A percentile compares a stretch with the other conserved stretches of the same genome.
Conservation (phyloP, 805 yeast species). For the Wickerhamiella domercqiae region DNA sequence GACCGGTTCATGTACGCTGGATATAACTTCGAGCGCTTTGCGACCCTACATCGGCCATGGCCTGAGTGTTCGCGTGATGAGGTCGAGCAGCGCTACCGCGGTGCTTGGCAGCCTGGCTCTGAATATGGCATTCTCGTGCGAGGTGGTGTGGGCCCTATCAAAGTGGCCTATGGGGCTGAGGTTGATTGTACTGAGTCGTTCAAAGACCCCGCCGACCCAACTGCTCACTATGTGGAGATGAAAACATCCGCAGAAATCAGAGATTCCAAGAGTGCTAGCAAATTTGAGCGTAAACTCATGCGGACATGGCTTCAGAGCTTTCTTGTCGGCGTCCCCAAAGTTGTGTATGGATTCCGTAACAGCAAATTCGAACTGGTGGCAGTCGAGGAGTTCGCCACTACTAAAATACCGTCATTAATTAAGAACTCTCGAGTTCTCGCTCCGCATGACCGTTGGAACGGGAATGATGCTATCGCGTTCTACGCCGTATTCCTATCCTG, state of each 20-base stretch:
- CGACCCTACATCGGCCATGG: conserved; percentile 61
- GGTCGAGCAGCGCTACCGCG: conserved; percentile 50
- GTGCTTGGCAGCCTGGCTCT: conserved; percentile 38
- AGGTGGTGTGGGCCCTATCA: conserved; percentile 66
- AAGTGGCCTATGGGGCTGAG: conserved; percentile 69
- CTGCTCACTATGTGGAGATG: conserved; percentile 69
- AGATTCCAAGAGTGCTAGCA: conserved; percentile 40
- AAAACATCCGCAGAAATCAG: conserved; percentile 52
- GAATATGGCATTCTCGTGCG: conserved; percentile 71
- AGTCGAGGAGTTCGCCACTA: conserved; percentile 64
- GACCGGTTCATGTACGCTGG: conserved; percentile 29
- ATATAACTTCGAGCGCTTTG: conserved; percentile 69
- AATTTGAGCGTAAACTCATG: conserved; percentile 75
- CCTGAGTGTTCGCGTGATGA: conserved; percentile 45
- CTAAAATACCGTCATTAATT: conserved; percentile 46
- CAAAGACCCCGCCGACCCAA: conserved; percentile 30
- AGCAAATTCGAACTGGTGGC: conserved; percentile 45
- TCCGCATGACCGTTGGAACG: conserved; percentile 32
- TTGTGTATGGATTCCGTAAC: conserved; percentile 79
- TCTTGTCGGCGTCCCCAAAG: conserved; percentile 64
- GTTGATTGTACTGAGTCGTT: conserved; percentile 84
- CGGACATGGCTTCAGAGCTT: conserved; percentile 90
- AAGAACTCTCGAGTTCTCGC: conserved; percentile 13
- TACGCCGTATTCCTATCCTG: conserved; percentile 75
- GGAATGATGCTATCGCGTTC: conserved; percentile 70